A percentile compares a stretch with the other conserved stretches of the same genome.
Conservation (phyloP, 208 protist genomes). For the Leishmania amazonensis region DNA sequence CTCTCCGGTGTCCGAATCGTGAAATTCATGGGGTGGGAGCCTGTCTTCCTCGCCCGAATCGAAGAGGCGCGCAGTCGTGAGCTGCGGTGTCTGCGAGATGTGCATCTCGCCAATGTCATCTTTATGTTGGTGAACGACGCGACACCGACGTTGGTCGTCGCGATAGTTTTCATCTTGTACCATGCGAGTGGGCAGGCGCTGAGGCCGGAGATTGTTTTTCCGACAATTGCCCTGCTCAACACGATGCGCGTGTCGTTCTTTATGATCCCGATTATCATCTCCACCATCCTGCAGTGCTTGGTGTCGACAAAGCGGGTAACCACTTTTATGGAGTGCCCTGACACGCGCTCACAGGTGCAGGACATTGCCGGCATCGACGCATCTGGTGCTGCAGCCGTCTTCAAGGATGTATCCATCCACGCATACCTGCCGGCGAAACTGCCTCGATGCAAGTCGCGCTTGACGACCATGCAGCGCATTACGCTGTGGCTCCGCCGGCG, state of each 20-base stretch:
- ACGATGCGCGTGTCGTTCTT: constrained; percentile 91
- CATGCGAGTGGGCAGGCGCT: constrained; percentile 57
- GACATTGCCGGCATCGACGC: constrained; percentile 25
- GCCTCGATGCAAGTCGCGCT: constrained; percentile 24
- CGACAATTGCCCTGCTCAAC: constrained; percentile 87
- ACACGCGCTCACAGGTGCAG: constrained; percentile 7
- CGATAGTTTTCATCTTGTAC: constrained; percentile 62
- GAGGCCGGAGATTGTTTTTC: constrained; percentile 84
- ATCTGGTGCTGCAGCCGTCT: constrained; percentile 24
- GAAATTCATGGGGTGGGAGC: constrained; percentile 93
- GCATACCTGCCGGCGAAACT: constrained; percentile 31
- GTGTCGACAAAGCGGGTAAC: constrained; percentile 74
- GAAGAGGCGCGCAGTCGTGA: constrained; percentile 50
- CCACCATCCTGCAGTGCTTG: constrained; percentile 58
- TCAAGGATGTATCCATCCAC: constrained; percentile 33
- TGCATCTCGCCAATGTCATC: constrained; percentile 39
- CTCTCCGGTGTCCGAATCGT: constrained; percentile 89
- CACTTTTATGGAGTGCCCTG: constrained; percentile 66
- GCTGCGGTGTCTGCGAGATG: constrained; percentile 41
- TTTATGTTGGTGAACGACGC: constrained; percentile 65
- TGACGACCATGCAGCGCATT: constrained; percentile 16
- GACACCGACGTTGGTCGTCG: constrained; percentile 65
- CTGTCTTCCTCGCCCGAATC: constrained; percentile 48
- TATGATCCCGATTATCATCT: constrained; percentile 84
- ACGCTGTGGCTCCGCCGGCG: constrained; percentile 25